A percentile compares a stretch with the other conserved stretches of the same genome.
These are phyloP conservation scores for Vigna trinervia DNA, from an alignment of 306 rosid species.

Conservation along the genomic window DNA sequence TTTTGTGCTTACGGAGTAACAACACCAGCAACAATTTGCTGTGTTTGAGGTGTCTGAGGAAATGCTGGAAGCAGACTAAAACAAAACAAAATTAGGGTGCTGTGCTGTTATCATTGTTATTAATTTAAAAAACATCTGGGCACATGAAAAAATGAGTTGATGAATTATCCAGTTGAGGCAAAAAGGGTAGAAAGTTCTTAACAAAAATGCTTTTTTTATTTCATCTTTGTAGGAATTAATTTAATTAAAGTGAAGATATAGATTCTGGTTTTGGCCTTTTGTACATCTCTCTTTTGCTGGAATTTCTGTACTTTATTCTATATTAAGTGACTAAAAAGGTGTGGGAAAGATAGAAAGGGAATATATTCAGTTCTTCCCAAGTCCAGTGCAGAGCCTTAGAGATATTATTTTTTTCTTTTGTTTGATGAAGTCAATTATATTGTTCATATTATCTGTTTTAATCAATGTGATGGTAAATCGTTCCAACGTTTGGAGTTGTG, in stretches of 20 bases:
- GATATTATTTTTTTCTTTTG: neutral
- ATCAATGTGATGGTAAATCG: slow-evolving; percentile 9
- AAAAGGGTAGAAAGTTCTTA: slow-evolving; percentile 28
- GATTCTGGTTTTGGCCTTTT: slow-evolving; percentile 44
- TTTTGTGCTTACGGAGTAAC: too few species aligned
- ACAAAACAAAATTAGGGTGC: neutral
- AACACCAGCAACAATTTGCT: neutral
- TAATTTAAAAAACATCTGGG: slow-evolving; percentile 13
- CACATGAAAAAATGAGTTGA: neutral
- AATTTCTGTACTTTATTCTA: slow-evolving; percentile 49
- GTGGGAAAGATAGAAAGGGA: slow-evolving; percentile 45
- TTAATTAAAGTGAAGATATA: slow-evolving; percentile 27
- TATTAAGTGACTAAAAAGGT: slow-evolving; percentile 42
- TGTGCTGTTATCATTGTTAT: slow-evolving; percentile 1
- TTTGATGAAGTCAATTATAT: slow-evolving; percentile 3
- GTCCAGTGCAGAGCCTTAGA: slow-evolving; percentile 39
- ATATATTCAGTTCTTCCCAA: slow-evolving; percentile 38
- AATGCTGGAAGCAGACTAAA: slow-evolving; percentile 13
- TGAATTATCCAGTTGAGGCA: neutral
- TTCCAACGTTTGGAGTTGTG: slow-evolving; percentile 14
- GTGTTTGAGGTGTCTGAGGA: slow-evolving; percentile 42
- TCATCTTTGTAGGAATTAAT: slow-evolving; percentile 22
- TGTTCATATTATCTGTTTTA: neutral
- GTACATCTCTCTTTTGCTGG: slow-evolving; percentile 26
- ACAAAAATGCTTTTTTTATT: neutral